Evolutionary conservation across 331 rosid genomes (phyloP), one percentile per base, ranked within the genome.

Genomic region (Dryas integrifolia): DNA sequence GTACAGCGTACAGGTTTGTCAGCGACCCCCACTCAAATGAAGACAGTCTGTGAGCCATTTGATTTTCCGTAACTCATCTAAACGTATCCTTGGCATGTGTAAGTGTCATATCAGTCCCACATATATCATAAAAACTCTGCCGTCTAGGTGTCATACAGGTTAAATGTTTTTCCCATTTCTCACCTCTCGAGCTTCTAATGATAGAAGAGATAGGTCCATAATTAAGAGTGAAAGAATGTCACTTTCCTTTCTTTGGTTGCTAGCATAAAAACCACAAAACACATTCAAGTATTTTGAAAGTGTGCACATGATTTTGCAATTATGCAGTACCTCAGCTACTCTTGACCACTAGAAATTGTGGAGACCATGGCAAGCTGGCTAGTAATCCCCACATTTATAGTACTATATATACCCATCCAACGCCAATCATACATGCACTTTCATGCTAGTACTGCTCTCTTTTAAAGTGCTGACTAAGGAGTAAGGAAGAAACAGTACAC

Each of bases 331-430:
- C 58, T 35, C 13, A 9, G 18, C 66, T 66, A 49, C 71, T 68
- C 80, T 72, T 60, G 74, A 63, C 72, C 77, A 58, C 81, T 60
- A 69, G 41, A 78, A 75, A 49, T 52, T 57, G 84, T 79, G 88
- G 85, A 67, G 74, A 70, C 83, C 51, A 26, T 53, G 57, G 41
- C 18, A 55, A 55, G 67, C 39, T 51, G 50, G 71, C 21, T 35
- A n/a, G 58, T 15, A 46, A 18, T 24, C 35, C 43, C 11, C 38
- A 46, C 30, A 40, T n/a, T 49, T 10, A 12, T 30, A 43, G 6
- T 12, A 4, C 50, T 61, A 9, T 39, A 5, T 60, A 38, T 59
- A 24, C 30, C 45, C 38, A 49, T 58, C 74, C 59, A 74, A 38
- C 44, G 44, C 52, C 74, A 58, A 81, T 81, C 75, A 76, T 65